These are phyloP conservation scores for Jaapia argillacea DNA, from an alignment of 768 basidiomycete species.

Conservation along the genomic window DNA sequence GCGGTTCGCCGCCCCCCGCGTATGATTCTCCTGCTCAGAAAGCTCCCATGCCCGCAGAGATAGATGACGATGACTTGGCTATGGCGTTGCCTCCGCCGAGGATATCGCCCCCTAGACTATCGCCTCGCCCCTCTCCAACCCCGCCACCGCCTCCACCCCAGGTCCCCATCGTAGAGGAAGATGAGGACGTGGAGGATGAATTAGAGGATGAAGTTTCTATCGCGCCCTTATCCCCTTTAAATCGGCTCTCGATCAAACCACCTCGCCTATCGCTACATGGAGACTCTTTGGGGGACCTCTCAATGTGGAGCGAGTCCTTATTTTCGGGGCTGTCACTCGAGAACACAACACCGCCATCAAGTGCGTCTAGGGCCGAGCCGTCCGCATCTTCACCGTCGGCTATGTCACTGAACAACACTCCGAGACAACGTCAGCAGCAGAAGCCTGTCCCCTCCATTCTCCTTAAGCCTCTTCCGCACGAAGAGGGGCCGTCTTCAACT, in stretches of 20 bases:
- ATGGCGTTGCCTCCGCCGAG: slow-evolving; percentile 2
- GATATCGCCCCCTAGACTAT: no score
- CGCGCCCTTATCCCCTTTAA: slow-evolving; percentile 5
- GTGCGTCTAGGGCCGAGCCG: not conserved
- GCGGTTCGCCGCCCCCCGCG: no score
- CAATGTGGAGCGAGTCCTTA: not conserved
- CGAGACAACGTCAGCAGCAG: slow-evolving; percentile 10
- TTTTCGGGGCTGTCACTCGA: not conserved
- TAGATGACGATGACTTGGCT: not conserved
- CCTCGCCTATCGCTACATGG: not conserved
- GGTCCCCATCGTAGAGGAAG: no score
- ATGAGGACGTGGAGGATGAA: slow-evolving; percentile 1
- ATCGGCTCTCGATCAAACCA: not conserved
- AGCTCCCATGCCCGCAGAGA: not conserved
- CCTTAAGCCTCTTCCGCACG: slow-evolving; percentile 1
- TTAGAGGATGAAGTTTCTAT: slow-evolving; percentile 6
- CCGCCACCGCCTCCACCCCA: no score
- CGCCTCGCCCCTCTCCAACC: no score
- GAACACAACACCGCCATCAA: not conserved
- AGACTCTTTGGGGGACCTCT: not conserved
- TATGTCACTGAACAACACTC: not conserved
- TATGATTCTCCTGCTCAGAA: no score
- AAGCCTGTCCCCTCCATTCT: slow-evolving; percentile 1
- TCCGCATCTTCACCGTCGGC: not conserved
- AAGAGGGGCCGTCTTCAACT: not conserved